Evolutionary conservation across 140 eudicot species (phyloP).

Genomic region (Oenanthe javanica): DNA sequence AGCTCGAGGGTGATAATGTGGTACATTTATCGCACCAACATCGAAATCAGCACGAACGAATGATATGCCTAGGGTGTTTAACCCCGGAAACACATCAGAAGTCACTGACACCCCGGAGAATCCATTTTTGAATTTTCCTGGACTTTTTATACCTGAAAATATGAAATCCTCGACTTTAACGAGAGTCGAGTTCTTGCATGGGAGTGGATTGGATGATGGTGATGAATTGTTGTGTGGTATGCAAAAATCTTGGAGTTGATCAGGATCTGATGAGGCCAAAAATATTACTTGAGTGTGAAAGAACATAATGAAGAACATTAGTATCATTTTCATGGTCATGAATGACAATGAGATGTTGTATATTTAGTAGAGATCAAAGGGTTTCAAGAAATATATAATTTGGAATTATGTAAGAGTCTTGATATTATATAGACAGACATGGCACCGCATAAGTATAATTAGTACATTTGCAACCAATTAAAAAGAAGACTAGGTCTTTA

Average conservation of each 20-base stretch:
- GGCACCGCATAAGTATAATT: not conserved
- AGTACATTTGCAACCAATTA: not conserved
- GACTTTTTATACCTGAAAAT: slow-evolving; percentile 55
- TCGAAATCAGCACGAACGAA: slow-evolving; percentile 66
- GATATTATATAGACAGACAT: not conserved
- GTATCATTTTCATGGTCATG: slow-evolving; percentile 19
- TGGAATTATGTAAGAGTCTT: slow-evolving; percentile 9
- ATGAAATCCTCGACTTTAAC: slow-evolving; percentile 60
- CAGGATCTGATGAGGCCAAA: slow-evolving; percentile 67
- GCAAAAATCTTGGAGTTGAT: slow-evolving; percentile 73
- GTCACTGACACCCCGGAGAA: slow-evolving; percentile 65
- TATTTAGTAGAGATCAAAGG: slow-evolving; percentile 5
- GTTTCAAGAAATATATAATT: slow-evolving; percentile 14
- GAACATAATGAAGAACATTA: slow-evolving; percentile 29
- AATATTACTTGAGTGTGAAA: slow-evolving; percentile 12
- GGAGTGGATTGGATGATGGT: slow-evolving; percentile 21
- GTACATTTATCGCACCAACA: slow-evolving; percentile 58
- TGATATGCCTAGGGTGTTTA: slow-evolving; percentile 76
- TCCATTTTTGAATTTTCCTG: slow-evolving; percentile 44
- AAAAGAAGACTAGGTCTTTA: not conserved
- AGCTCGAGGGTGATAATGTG: slow-evolving; percentile 75
- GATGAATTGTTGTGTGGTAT: slow-evolving; percentile 30
- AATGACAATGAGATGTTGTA: not conserved
- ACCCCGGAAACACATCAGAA: slow-evolving; percentile 56
- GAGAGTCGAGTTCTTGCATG: slow-evolving; percentile 58